Evolutionary conservation across 2,329 filamentous ascomycete genomes (phyloP).

Genomic region (Pseudocercospora fijiensis): DNA sequence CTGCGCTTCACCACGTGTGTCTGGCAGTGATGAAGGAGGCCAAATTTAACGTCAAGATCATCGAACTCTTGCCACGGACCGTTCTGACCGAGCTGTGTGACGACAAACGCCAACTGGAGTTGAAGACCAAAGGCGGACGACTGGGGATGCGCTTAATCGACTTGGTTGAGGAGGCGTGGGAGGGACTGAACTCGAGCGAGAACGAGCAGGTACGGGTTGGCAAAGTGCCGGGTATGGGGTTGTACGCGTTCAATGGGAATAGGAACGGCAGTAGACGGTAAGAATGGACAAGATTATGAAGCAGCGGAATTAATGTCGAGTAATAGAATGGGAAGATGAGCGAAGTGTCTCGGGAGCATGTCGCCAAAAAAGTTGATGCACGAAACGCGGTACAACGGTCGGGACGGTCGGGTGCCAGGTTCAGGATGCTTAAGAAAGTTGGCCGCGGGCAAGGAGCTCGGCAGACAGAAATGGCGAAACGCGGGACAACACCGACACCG

Average conservation of each 20-base stretch:
- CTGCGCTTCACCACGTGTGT: conserved; percentile 56
- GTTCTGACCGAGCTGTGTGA: conserved; percentile 60
- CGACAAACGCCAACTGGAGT: conserved; percentile 54
- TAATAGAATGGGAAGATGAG: conserved; percentile 9
- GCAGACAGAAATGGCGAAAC: not conserved
- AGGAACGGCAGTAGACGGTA: conserved; percentile 45
- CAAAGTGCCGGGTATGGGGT: conserved; percentile 46
- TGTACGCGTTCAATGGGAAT: conserved; percentile 46
- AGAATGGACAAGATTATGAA: conserved; percentile 12
- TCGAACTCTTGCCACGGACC: conserved; percentile 57
- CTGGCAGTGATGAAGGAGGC: conserved; percentile 50
- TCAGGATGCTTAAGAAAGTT: not conserved
- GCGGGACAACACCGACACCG: not conserved
- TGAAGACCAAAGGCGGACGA: conserved; percentile 44
- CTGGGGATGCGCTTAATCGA: conserved; percentile 56
- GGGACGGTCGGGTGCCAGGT: not conserved
- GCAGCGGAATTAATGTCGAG: conserved; percentile 6
- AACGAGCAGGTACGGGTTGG: conserved; percentile 56
- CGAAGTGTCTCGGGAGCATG: not conserved
- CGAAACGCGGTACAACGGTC: not conserved
- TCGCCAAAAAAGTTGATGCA: not conserved
- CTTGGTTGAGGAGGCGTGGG: conserved; percentile 53
- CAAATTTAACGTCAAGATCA: conserved; percentile 51
- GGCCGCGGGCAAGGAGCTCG: not conserved
- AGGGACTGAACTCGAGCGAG: conserved; percentile 44